Evolutionary conservation across 495 filamentous ascomycete species (phyloP).

Genomic region (Xylaria grammica): DNA sequence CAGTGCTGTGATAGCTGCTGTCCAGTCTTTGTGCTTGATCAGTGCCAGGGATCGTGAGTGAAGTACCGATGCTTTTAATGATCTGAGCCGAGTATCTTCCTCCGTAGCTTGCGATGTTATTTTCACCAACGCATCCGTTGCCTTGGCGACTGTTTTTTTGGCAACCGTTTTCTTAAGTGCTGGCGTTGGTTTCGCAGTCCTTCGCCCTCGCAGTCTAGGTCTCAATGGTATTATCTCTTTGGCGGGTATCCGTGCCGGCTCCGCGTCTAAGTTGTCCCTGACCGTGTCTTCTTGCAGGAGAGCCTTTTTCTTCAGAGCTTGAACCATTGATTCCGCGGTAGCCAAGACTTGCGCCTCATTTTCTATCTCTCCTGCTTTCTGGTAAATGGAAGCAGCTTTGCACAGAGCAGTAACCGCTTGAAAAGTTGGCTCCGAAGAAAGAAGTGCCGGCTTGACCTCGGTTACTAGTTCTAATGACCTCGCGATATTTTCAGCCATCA

Average conservation of each 20-base stretch:
- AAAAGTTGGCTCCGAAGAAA: conserved; percentile 50
- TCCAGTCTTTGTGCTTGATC: conserved; percentile 61
- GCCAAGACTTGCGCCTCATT: conserved; percentile 42
- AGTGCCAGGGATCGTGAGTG: conserved; percentile 66
- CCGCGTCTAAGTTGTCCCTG: conserved; percentile 48
- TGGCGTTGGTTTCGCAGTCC: conserved; percentile 30
- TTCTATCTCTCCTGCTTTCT: conserved; percentile 44
- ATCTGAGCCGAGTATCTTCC: conserved; percentile 61
- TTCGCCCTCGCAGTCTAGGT: conserved; percentile 24
- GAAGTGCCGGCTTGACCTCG: conserved; percentile 50
- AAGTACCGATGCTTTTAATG: conserved; percentile 65
- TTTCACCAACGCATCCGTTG: conserved; percentile 27
- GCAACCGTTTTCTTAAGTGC: conserved; percentile 29
- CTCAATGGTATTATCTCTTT: conserved; percentile 44
- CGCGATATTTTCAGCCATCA: conserved; percentile 63
- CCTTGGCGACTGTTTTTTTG: conserved; percentile 35
- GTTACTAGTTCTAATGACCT: conserved; percentile 67
- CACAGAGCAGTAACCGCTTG: conserved; percentile 50
- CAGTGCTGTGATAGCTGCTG: conserved; percentile 57
- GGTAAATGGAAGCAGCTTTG: conserved; percentile 50
- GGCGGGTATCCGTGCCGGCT: conserved; percentile 48
- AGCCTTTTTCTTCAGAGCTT: conserved; percentile 29
- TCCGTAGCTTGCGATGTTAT: conserved; percentile 31
- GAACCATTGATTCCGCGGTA: conserved; percentile 46
- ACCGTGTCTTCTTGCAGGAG: not conserved